Percentiles rank a stretch among this genome's conserved stretches.
Conservation (phyloP, 2,329 filamentous ascomycete genomes). For the Diaporthe citri region DNA sequence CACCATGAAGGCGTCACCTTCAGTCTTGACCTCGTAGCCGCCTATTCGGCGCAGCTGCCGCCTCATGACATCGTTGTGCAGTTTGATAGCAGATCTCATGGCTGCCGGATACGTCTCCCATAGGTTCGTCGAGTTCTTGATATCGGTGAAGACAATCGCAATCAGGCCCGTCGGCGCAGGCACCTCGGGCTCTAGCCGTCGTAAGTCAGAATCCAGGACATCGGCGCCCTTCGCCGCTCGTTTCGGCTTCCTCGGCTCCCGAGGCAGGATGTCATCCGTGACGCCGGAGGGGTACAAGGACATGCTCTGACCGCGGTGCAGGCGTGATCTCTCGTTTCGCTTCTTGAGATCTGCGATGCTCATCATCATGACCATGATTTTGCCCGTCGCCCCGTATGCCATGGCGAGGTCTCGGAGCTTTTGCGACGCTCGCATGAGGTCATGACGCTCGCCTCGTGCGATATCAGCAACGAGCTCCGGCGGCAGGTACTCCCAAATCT, state of each 20-base stretch:
- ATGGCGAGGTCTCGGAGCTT: constrained; percentile 96
- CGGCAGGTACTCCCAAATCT: constrained; percentile 95
- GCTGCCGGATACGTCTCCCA: constrained; percentile 97
- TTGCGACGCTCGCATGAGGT: constrained; percentile 95
- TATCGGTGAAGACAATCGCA: constrained; percentile 97
- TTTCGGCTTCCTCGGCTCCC: constrained; percentile 71
- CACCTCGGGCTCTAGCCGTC: constrained; percentile 89
- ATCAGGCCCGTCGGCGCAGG: constrained; percentile 91
- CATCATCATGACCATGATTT: constrained; percentile 99
- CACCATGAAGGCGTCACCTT: constrained; percentile 99
- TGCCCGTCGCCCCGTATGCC: constrained; percentile 91
- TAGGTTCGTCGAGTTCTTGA: constrained; percentile 95
- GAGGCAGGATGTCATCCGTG: constrained; percentile 75
- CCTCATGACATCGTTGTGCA: constrained; percentile 97
- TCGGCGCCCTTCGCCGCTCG: constrained; percentile 60
- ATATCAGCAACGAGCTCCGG: constrained; percentile 94
- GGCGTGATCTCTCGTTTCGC: constrained; percentile 78
- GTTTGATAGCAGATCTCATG: constrained; percentile 96
- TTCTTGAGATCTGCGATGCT: constrained; percentile 92
- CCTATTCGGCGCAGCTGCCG: constrained; percentile 92
- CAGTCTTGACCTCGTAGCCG: constrained; percentile 98
- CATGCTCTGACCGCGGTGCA: constrained; percentile 84
- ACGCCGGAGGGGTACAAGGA: constrained; percentile 84
- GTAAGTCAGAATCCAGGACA: constrained; percentile 87
- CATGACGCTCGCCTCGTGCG: constrained; percentile 84